Evolutionary conservation across 1,284 basidiomycete species (phyloP), one percentile per base, ranked within the genome.

Genomic region (Ganoderma multipileum): DNA sequence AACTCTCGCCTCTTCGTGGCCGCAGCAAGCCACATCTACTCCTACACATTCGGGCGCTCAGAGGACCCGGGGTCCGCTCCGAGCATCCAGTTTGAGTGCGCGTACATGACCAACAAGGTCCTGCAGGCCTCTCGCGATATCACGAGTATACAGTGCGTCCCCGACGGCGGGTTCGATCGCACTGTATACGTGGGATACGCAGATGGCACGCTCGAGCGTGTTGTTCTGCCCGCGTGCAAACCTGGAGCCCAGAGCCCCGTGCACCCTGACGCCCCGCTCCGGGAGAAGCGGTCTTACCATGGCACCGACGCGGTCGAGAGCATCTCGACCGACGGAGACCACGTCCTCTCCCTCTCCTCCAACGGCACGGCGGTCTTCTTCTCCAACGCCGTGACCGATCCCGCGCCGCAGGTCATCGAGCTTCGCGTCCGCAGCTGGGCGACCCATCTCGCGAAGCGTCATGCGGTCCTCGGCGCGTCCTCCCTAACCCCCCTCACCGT

Each of bases 391-490:
- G 33, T 30, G 30, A 39, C 77, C 72, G n/a, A 63, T 73, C 47
- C 72, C 60, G 63, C 76, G 54, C 76, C 80, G 18, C 74, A 78
- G 12, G 73, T 79, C 50, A 75, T 90, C 55, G 76, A 86, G 55
- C 76, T 92, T 50, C 78, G 83, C 58, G 73, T 79, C 3, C 87
- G 86, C 54, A 85, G 88, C 71, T 94, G 92, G 92, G 79, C 83
- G 7, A 84, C 87, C 18, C 81, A 87, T 71, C 83, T 93, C 64
- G 87, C 82, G 66, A 69, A 79, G 83, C 54, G 75, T 80, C 26
- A 87, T 69, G 89, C 89, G 18, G 88, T 86, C 9, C 88, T 94
- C 68, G 92, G 92, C 4, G 85, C 86, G 14, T 86, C 90, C 2
- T 90, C 89, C 20, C 73, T 78, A 1, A 83, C 82, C 0, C 91